phyloP scores from a whole-genome alignment of 345 rosid species.

The Mangifera indica region DNA sequence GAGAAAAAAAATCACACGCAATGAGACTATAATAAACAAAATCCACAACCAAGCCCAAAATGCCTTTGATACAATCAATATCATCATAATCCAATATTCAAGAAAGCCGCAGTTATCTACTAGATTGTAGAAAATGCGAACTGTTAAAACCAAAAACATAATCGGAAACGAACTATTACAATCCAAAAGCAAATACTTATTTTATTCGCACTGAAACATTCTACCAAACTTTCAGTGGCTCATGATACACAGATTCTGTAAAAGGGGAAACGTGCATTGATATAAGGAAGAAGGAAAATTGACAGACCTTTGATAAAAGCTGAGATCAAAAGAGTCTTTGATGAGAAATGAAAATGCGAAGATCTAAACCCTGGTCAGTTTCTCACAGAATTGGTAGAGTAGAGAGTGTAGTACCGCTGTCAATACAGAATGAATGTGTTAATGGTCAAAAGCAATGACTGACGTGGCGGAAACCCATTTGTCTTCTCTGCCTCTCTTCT shows the following conservation, averaged over 20 bases:
- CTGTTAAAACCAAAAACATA: neutral
- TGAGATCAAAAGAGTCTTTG: neutral
- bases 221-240: neutral
- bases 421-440: no score
- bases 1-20: neutral
- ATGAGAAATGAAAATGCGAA: neutral
- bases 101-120: neutral
- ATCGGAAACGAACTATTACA: neutral
- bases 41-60: neutral
- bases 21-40: neutral
- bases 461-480: no score
- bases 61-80: no score
- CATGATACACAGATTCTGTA: neutral
- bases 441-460: no score
- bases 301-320: neutral
- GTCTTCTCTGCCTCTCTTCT: no score
- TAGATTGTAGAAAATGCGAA: neutral
- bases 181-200: neutral
- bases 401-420: no score
- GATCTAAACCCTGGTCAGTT: neutral
- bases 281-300: neutral
- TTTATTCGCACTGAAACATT: neutral
- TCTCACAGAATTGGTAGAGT: no score
- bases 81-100: no score
- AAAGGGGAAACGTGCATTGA: neutral